phyloP scores from a whole-genome alignment of 2,329 filamentous ascomycete genomes.

The Exophiala aquamarina region DNA sequence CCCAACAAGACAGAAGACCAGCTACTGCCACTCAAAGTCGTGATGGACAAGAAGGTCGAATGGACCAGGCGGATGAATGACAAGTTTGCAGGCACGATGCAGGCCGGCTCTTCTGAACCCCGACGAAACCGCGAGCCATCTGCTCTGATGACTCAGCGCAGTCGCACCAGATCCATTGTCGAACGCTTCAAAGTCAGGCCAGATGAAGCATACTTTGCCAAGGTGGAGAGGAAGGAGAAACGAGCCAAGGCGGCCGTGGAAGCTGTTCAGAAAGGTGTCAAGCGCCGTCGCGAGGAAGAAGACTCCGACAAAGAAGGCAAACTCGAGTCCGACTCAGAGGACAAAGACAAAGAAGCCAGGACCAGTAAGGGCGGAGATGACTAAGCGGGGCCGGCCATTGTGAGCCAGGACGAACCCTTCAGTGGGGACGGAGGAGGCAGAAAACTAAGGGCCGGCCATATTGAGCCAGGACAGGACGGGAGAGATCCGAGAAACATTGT shows the following conservation, averaged over 20 bases:
- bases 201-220: slow-evolving; percentile 12
- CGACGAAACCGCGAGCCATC: slow-evolving; percentile 8
- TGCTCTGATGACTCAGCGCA: slow-evolving; percentile 14
- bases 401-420: no score
- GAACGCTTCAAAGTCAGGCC: slow-evolving; percentile 7
- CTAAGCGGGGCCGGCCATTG: no score
- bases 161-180: slow-evolving; percentile 3
- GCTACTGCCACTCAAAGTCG: slow-evolving; percentile 4
- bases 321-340: neutral
- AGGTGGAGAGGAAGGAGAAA: neutral
- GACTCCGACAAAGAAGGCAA: neutral
- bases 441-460: no score
- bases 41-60: slow-evolving; percentile 4
- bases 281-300: neutral
- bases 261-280: neutral
- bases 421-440: no score
- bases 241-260: no score
- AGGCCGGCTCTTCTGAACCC: neutral
- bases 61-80: slow-evolving; percentile 15
- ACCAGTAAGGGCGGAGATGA: neutral
- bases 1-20: slow-evolving; percentile 3
- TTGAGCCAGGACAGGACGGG: no score
- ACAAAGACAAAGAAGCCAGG: neutral
- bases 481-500: no score
- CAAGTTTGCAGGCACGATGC: slow-evolving; percentile 7